A percentile compares a stretch with the other conserved stretches of the same genome.
Conservation (phyloP, 2,329 filamentous ascomycete species). For the Ceratocystis cacaofunesta region DNA sequence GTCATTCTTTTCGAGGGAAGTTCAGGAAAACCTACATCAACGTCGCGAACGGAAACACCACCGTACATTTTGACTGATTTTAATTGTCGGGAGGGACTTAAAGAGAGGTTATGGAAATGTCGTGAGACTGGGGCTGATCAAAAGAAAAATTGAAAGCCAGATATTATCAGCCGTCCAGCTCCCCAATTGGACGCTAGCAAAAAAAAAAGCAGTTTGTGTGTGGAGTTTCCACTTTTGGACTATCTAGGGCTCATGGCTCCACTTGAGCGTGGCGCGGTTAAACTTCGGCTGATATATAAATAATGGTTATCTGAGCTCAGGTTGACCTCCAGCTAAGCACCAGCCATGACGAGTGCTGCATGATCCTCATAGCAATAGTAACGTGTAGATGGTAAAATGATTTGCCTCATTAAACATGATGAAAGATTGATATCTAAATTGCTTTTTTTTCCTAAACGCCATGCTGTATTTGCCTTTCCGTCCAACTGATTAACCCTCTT, state of each 20-base stretch:
- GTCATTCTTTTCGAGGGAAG: conserved; percentile 13
- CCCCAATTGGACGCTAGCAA: not conserved
- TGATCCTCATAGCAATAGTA: not conserved
- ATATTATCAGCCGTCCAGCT: conserved; percentile 9
- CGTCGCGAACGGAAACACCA: conserved; percentile 71
- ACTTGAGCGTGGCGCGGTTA: conserved; percentile 4
- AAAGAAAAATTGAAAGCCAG: conserved; percentile 1
- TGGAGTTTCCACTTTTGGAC: not conserved
- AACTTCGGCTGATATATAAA: not conserved
- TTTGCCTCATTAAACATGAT: not conserved
- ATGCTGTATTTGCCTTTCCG: not conserved
- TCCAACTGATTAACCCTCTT: conserved; percentile 43
- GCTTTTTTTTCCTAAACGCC: not conserved
- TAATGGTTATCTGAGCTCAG: not conserved
- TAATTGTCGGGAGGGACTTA: conserved; percentile 20
- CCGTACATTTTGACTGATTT: conserved; percentile 58
- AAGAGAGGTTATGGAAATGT: conserved; percentile 11
- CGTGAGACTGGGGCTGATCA: conserved; percentile 8
- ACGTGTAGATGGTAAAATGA: not conserved
- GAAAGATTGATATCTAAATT: conserved; percentile 1
- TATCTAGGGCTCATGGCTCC: conserved; percentile 12
- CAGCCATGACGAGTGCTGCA: no score
- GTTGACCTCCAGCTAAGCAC: no score
- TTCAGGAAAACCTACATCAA: conserved; percentile 49
- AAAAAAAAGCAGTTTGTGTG: conserved; percentile 10